Percentiles rank a stretch among this genome's conserved stretches.
phyloP scores from a whole-genome alignment of 2,329 filamentous ascomycete species.

The Xylariales sp. region DNA sequence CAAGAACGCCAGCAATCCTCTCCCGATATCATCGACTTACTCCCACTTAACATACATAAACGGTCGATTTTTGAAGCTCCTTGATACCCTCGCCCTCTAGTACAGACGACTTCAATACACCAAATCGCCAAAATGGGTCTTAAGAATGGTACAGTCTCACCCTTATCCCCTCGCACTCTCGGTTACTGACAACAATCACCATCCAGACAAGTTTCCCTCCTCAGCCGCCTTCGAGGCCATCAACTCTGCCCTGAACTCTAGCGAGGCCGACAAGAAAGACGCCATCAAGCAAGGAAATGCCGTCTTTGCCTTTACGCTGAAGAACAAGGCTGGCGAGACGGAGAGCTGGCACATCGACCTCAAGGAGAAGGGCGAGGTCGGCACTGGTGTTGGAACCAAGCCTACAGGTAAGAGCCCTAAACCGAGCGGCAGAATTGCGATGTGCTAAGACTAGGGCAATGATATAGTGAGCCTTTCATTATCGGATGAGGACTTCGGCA shows the following conservation, averaged over 20 bases:
- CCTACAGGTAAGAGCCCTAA: constrained; percentile 61
- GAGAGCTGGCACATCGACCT: constrained; percentile 94
- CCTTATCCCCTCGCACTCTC: background rate
- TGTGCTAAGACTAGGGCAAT: too few relatives aligned
- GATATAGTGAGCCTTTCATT: constrained; percentile 81
- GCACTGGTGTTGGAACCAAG: constrained; percentile 73
- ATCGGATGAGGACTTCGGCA: constrained; percentile 80
- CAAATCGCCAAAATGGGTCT: constrained; percentile 57
- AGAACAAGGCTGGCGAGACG: constrained; percentile 76
- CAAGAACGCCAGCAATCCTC: constrained; percentile 12
- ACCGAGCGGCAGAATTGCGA: too few relatives aligned
- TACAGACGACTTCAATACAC: too few relatives aligned
- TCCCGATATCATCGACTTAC: background rate
- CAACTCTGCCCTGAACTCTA: constrained; percentile 62
- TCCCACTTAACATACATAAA: constrained; percentile 4
- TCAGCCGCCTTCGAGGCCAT: constrained; percentile 91
- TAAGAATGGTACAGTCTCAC: constrained; percentile 58
- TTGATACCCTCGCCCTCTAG: too few relatives aligned
- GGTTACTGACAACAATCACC: background rate
- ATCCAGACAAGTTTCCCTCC: constrained; percentile 74
- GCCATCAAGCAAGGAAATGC: constrained; percentile 85
- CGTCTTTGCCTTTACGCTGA: constrained; percentile 87
- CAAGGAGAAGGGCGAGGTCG: constrained; percentile 81
- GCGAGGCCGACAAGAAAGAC: constrained; percentile 69
- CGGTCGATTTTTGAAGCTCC: too few relatives aligned